Conservation (phyloP, 805 yeast species). For the Ogataea ramenticola region DNA sequence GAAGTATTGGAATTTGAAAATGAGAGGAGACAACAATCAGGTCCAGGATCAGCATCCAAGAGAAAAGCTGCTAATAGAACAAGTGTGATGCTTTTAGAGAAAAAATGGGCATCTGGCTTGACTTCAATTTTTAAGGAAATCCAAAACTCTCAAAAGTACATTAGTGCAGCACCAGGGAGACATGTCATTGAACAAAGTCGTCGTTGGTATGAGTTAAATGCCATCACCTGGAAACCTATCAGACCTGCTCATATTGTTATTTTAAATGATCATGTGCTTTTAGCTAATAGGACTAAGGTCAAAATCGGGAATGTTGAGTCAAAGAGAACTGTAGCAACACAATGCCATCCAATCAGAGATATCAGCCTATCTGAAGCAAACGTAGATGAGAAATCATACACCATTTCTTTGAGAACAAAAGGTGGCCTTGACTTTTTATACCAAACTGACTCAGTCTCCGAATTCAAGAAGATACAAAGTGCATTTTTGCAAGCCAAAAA, state of each 20-base stretch:
- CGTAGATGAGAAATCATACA: constrained; percentile 13
- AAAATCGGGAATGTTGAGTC: constrained; percentile 26
- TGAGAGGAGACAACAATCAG: too few species aligned
- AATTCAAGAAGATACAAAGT: constrained; percentile 44
- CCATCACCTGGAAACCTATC: constrained; percentile 76
- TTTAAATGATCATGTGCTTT: constrained; percentile 66
- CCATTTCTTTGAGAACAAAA: constrained; percentile 10
- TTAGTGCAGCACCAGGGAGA: constrained; percentile 71
- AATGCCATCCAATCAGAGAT: constrained; percentile 72
- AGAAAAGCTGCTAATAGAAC: constrained; percentile 48
- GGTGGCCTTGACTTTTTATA: constrained; percentile 39
- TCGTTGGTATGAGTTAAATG: constrained; percentile 81
- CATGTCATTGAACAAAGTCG: constrained; percentile 75
- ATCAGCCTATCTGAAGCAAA: constrained; percentile 38
- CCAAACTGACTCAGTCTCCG: constrained; percentile 55
- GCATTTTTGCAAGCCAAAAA: constrained; percentile 56
- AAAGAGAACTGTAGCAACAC: constrained; percentile 48
- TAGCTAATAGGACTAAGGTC: constrained; percentile 57
- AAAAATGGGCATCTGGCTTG: constrained; percentile 74
- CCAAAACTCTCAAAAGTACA: constrained; percentile 81
- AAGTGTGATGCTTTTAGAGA: constrained; percentile 65
- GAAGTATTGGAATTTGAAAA: constrained; percentile 4
- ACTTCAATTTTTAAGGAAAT: constrained; percentile 69
- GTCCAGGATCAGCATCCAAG: background rate
- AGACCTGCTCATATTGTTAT: constrained; percentile 71